Evolutionary conservation across 129 eudicot species (phyloP).

Genomic region (Arctium lappa): DNA sequence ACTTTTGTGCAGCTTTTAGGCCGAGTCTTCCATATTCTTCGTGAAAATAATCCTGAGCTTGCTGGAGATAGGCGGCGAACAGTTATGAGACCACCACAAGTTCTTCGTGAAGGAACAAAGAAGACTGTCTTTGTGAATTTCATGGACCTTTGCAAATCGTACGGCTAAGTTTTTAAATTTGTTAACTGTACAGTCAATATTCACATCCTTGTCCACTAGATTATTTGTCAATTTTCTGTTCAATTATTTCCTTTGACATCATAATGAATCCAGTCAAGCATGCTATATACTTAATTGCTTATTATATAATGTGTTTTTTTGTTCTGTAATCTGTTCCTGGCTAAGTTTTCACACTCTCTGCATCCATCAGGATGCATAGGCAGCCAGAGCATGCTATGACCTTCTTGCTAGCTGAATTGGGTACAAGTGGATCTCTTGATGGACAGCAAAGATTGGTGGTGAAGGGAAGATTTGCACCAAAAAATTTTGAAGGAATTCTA

Average conservation of each 20-base stretch:
- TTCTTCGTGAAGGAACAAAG: conserved; percentile 61
- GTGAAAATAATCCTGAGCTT: conserved; percentile 61
- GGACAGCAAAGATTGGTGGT: conserved; percentile 58
- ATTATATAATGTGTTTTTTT: background rate
- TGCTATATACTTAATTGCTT: background rate
- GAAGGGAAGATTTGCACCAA: conserved; percentile 55
- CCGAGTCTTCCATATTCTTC: conserved; percentile 50
- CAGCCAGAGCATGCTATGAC: conserved; percentile 64
- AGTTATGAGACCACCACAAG: conserved; percentile 62
- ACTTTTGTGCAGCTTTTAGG: conserved; percentile 35
- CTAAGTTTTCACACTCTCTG: too few species aligned
- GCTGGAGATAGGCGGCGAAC: conserved; percentile 46
- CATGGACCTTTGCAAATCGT: conserved; percentile 57
- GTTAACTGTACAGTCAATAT: background rate
- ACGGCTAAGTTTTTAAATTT: background rate
- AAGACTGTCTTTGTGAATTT: conserved; percentile 56
- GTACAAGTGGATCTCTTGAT: conserved; percentile 64
- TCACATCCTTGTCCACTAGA: background rate
- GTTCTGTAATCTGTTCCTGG: background rate
- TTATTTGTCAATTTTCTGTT: background rate
- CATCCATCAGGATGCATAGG: conserved; percentile 46
- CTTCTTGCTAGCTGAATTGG: conserved; percentile 63
- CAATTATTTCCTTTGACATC: background rate
- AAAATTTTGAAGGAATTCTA: conserved; percentile 51
- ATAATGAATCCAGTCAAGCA: background rate